Percentiles rank a stretch among this genome's conserved stretches.
Evolutionary conservation across 2,329 filamentous ascomycete species (phyloP).

Genomic region (Apiospora rasikravindrae): DNA sequence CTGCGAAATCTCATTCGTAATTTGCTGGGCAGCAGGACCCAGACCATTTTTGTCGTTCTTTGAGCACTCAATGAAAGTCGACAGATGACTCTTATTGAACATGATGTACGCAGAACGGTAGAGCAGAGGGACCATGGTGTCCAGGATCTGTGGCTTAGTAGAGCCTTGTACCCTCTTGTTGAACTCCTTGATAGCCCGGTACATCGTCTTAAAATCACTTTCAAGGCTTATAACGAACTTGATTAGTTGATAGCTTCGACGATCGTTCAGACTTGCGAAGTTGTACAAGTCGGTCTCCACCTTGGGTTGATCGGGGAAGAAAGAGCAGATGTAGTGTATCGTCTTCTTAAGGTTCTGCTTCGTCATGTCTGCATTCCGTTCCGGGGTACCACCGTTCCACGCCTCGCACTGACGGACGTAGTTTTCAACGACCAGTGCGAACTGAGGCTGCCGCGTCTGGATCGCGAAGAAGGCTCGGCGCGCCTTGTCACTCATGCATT

Average conservation of each 20-base stretch:
- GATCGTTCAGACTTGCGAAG: slow-evolving; percentile 90
- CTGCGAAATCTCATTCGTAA: slow-evolving; percentile 90
- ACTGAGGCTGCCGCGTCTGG: slow-evolving; percentile 76
- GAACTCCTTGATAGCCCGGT: slow-evolving; percentile 88
- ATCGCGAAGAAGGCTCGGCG: slow-evolving; percentile 89
- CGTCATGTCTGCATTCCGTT: slow-evolving; percentile 70
- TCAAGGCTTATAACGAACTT: slow-evolving; percentile 83
- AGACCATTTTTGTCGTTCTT: slow-evolving; percentile 82
- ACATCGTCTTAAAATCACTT: slow-evolving; percentile 90
- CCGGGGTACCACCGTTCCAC: slow-evolving; percentile 86
- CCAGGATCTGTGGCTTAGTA: slow-evolving; percentile 68
- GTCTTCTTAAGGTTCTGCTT: slow-evolving; percentile 75
- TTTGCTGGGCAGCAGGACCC: slow-evolving; percentile 80
- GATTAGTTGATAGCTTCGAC: slow-evolving; percentile 87
- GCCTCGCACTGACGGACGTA: slow-evolving; percentile 85
- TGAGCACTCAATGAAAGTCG: slow-evolving; percentile 86
- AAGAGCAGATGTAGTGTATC: slow-evolving; percentile 73
- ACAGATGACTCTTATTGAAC: slow-evolving; percentile 93
- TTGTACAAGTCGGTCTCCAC: slow-evolving; percentile 81
- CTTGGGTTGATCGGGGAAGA: slow-evolving; percentile 76
- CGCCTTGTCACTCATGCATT: slow-evolving; percentile 76
- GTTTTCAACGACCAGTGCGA: slow-evolving; percentile 74
- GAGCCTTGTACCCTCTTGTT: slow-evolving; percentile 78
- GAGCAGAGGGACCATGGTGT: slow-evolving; percentile 81
- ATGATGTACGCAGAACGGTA: slow-evolving; percentile 84